Evolutionary conservation across 768 basidiomycete species (phyloP).

Genomic region (Pholiota molesta): DNA sequence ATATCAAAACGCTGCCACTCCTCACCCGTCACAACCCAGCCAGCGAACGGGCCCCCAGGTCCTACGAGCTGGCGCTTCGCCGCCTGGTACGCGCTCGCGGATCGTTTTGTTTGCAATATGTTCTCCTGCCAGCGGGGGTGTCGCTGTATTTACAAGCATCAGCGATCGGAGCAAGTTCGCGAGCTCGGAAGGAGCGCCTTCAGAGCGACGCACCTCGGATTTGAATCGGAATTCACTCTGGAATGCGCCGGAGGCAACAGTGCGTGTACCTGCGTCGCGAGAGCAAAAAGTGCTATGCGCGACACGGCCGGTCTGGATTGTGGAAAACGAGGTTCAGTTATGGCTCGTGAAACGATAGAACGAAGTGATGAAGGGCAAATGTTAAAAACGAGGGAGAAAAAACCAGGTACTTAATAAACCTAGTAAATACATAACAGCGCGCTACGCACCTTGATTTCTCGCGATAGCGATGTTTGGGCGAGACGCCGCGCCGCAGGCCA

Average conservation of each 20-base stretch:
- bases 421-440: no score
- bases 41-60: constrained; percentile 50
- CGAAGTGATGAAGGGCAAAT: no score
- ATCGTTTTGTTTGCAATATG: constrained; percentile 52
- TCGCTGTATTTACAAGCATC: background rate
- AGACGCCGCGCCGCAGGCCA: constrained; percentile 76
- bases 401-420: no score
- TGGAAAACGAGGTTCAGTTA: background rate
- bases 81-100: constrained; percentile 45
- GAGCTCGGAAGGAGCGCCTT: background rate
- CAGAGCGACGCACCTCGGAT: background rate
- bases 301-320: constrained; percentile 27
- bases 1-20: constrained; percentile 53
- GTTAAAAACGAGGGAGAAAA: no score
- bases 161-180: no score
- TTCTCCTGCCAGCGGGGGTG: constrained; percentile 22
- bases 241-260: background rate
- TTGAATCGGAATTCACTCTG: background rate
- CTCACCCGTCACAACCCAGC: constrained; percentile 62
- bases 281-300: constrained; percentile 48
- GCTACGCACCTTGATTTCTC: constrained; percentile 58
- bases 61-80: constrained; percentile 54
- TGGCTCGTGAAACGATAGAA: background rate
- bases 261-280: constrained; percentile 21
- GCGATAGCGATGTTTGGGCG: constrained; percentile 68